These are phyloP conservation scores for Fusarium odoratissimum DNA, from an alignment of 2,329 filamentous ascomycete species.

Conservation along the genomic window DNA sequence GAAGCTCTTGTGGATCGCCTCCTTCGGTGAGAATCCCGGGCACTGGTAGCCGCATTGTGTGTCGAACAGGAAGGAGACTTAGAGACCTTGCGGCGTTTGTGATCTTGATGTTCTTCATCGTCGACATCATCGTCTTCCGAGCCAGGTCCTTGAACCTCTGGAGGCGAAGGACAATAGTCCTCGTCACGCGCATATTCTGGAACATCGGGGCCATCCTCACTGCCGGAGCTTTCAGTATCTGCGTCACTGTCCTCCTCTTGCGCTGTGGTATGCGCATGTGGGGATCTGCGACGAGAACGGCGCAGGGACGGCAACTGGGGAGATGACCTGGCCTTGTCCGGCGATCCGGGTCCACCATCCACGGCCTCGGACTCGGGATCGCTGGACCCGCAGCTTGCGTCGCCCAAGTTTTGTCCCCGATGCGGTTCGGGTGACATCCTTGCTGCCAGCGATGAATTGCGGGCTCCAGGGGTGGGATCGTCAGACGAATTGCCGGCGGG, in stretches of 20 bases:
- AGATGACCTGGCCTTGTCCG: neutral
- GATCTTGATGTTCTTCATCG: too few relatives aligned
- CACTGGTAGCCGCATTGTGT: too few relatives aligned
- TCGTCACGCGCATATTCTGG: neutral
- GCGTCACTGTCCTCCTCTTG: neutral
- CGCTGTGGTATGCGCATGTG: neutral
- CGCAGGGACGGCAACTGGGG: neutral
- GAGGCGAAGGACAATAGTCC: neutral
- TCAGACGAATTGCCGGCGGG: too few relatives aligned
- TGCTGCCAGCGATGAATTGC: neutral
- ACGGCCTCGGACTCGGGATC: neutral
- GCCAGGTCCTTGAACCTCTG: too few relatives aligned
- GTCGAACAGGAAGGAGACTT: too few relatives aligned
- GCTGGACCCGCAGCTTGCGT: neutral
- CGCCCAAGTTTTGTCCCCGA: neutral
- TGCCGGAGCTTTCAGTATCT: neutral
- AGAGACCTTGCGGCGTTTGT: too few relatives aligned
- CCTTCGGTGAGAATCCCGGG: too few relatives aligned
- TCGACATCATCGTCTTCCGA: neutral
- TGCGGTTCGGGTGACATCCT: neutral
- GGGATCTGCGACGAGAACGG: too few relatives aligned
- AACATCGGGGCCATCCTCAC: neutral
- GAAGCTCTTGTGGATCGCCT: too few relatives aligned
- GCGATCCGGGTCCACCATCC: neutral
- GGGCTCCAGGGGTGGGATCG: neutral